A percentile compares a stretch with the other conserved stretches of the same genome.
Conservation (phyloP, 2,329 filamentous ascomycete species). For the Hirsutella thompsonii region DNA sequence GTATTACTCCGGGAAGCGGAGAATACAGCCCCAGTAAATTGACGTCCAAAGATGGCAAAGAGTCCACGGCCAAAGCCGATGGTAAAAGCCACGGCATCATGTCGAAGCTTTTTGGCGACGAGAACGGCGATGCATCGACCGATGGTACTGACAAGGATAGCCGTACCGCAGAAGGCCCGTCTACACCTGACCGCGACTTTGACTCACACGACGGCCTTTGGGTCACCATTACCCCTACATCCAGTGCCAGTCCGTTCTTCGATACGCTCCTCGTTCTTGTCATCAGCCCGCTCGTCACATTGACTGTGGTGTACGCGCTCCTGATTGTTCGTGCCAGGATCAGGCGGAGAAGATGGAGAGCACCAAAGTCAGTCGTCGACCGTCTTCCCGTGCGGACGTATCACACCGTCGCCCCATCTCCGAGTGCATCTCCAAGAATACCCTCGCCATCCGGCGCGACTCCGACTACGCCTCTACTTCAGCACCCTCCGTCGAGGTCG, state of each 20-base stretch:
- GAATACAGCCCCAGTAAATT: conserved; percentile 38
- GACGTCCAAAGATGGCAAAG: conserved; percentile 3
- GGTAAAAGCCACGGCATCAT: conserved; percentile 25
- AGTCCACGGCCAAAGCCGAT: conserved; percentile 12
- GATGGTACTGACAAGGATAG: conserved; percentile 7
- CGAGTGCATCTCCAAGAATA: conserved; percentile 38
- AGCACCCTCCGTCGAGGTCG: conserved; percentile 37
- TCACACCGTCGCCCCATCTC: conserved; percentile 62
- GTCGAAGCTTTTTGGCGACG: conserved; percentile 36
- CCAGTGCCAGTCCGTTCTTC: conserved; percentile 83
- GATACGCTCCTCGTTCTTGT: conserved; percentile 96
- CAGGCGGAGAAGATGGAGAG: conserved; percentile 79
- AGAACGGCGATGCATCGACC: conserved; percentile 18
- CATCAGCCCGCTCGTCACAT: conserved; percentile 79
- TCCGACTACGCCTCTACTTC: conserved; percentile 69
- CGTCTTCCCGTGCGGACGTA: conserved; percentile 91
- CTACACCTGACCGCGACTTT: conserved; percentile 7
- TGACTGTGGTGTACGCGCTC: conserved; percentile 85
- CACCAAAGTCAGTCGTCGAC: conserved; percentile 94
- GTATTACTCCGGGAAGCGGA: conserved; percentile 59
- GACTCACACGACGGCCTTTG: conserved; percentile 59
- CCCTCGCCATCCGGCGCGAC: conserved; percentile 54
- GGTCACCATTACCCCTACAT: conserved; percentile 92
- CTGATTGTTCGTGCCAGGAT: conserved; percentile 81
- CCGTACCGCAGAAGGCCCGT: conserved; percentile 5